Evolutionary conservation across 2,329 filamentous ascomycete species (phyloP).

Genomic region (Aspergillus aculeatinus): DNA sequence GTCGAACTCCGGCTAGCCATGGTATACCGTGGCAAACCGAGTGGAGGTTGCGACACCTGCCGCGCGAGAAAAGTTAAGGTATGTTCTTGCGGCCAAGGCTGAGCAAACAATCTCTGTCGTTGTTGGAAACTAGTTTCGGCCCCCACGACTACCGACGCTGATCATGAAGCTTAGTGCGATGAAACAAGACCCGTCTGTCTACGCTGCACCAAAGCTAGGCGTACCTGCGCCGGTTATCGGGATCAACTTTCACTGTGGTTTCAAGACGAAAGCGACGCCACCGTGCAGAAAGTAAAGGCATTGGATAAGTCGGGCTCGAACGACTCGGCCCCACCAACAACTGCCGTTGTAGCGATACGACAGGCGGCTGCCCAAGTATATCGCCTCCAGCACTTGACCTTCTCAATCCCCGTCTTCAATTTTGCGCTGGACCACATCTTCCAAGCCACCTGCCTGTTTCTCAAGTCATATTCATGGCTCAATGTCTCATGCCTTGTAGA

Average conservation of each 20-base stretch:
- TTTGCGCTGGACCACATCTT: conserved; percentile 4
- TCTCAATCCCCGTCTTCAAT: background rate
- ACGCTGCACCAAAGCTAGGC: conserved; percentile 1
- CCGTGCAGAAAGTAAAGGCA: background rate
- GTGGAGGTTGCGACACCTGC: conserved; percentile 1
- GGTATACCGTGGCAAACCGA: conserved; percentile 1
- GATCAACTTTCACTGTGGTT: conserved; percentile 4
- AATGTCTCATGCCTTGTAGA: background rate
- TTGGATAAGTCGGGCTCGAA: background rate
- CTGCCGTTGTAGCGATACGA: background rate
- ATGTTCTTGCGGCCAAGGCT: conserved; percentile 3
- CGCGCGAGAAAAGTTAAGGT: background rate
- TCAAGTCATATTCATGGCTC: conserved; percentile 1
- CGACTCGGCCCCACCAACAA: background rate
- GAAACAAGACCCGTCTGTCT: background rate
- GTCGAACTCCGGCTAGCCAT: background rate
- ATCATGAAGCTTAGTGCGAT: background rate
- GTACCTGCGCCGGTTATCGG: conserved; percentile 3
- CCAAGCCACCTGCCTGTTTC: conserved; percentile 3
- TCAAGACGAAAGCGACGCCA: background rate
- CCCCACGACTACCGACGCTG: background rate
- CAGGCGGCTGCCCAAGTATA: background rate
- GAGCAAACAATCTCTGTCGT: background rate
- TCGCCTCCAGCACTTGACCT: background rate
- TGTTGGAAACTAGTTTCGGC: background rate